These are phyloP conservation scores for Cydonia oblonga DNA, from an alignment of 331 rosid genomes.

Conservation along the genomic window DNA sequence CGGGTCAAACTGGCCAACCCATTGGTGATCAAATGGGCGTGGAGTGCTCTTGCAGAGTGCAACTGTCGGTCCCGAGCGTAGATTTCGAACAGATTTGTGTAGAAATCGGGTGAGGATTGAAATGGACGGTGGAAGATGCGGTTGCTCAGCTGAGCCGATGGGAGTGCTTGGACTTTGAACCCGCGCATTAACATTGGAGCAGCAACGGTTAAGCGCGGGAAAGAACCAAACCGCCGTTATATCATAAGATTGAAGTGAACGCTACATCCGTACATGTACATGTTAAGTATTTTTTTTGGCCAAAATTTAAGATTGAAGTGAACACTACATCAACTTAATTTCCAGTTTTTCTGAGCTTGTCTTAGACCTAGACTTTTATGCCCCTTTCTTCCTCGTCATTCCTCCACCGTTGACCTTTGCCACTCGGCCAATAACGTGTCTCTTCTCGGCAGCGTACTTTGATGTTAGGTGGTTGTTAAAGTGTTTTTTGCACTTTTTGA, in stretches of 20 bases:
- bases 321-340: too few relatives aligned
- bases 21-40: slow-evolving; percentile 53
- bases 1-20: slow-evolving; percentile 40
- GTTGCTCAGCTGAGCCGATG: not conserved
- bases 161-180: slow-evolving; percentile 4
- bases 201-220: not conserved
- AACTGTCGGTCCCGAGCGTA: slow-evolving; percentile 37
- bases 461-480: too few relatives aligned
- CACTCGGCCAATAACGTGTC: too few relatives aligned
- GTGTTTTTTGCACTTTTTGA: too few relatives aligned
- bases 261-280: too few relatives aligned
- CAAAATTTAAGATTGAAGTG: too few relatives aligned
- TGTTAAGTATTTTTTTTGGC: too few relatives aligned
- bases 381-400: too few relatives aligned
- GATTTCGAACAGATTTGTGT: slow-evolving; percentile 27
- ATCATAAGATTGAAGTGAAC: not conserved
- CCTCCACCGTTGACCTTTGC: too few relatives aligned
- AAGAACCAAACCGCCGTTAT: not conserved
- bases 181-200: slow-evolving; percentile 4
- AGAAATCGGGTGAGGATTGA: slow-evolving; percentile 23
- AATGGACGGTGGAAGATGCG: slow-evolving; percentile 17
- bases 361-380: too few relatives aligned
- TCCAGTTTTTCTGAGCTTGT: too few relatives aligned
- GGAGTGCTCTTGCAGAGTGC: slow-evolving; percentile 48
- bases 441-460: too few relatives aligned